These are phyloP conservation scores for Wickerhamia fluorescens DNA, from an alignment of 805 yeast genomes.

Conservation along the genomic window DNA sequence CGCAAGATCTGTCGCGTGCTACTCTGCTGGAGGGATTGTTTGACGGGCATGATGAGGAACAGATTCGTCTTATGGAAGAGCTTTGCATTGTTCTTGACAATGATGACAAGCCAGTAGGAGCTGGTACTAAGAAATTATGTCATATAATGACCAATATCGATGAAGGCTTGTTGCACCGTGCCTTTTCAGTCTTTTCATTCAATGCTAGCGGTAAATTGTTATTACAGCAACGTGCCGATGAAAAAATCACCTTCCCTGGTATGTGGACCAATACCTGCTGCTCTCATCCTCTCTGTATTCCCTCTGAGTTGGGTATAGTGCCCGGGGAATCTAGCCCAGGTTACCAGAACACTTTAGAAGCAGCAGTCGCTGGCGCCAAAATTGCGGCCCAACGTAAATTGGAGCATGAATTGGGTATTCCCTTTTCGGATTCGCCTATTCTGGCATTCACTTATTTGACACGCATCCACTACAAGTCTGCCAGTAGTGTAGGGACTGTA, in stretches of 20 bases:
- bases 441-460: conserved; percentile 77
- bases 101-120: conserved; percentile 82
- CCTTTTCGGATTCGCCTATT: conserved; percentile 48
- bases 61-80: conserved; percentile 92
- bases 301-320: conserved; percentile 63
- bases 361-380: conserved; percentile 71
- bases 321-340: conserved; percentile 5
- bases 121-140: conserved; percentile 88
- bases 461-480: conserved; percentile 90
- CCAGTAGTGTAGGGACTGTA: conserved; percentile 50
- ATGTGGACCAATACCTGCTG: conserved; percentile 99
- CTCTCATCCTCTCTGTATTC: conserved; percentile 89
- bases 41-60: conserved; percentile 88
- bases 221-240: conserved; percentile 92
- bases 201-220: conserved; percentile 68
- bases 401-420: conserved; percentile 89
- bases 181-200: conserved; percentile 92
- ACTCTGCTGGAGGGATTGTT: conserved; percentile 43
- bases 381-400: conserved; percentile 88
- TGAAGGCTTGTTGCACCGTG: conserved; percentile 84
- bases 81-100: conserved; percentile 89
- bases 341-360: conserved; percentile 32
- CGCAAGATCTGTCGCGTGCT: conserved; percentile 19
- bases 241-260: conserved; percentile 91
- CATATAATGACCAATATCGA: conserved; percentile 84